A percentile compares a stretch with the other conserved stretches of the same genome.
Evolutionary conservation across 176 grass and related monocot species (phyloP).

Genomic region (Carex parvula): DNA sequence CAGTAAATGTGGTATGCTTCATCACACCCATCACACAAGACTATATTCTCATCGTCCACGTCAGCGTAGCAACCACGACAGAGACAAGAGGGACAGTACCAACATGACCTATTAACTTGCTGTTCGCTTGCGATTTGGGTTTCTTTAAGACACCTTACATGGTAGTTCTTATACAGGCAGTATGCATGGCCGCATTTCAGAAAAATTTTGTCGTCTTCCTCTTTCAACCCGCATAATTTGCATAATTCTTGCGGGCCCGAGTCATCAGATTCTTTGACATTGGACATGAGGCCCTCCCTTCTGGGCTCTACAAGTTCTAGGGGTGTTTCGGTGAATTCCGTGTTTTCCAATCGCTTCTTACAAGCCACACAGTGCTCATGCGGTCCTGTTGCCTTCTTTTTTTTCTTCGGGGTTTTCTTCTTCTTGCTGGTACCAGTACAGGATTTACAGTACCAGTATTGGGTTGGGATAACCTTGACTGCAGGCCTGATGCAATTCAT

Average conservation of each 20-base stretch:
- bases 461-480: slow-evolving; percentile 42
- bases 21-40: slow-evolving; percentile 83
- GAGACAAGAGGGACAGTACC: slow-evolving; percentile 96
- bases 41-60: slow-evolving; percentile 64
- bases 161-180: slow-evolving; percentile 81
- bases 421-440: slow-evolving; percentile 38
- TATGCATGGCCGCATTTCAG: slow-evolving; percentile 66
- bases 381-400: slow-evolving; percentile 29
- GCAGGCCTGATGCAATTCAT: slow-evolving; percentile 61
- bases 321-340: slow-evolving; percentile 19
- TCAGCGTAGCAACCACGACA: slow-evolving; percentile 71
- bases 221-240: slow-evolving; percentile 71
- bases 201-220: slow-evolving; percentile 82
- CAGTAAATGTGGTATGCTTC: slow-evolving; percentile 86
- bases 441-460: slow-evolving; percentile 62
- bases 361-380: slow-evolving; percentile 66
- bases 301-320: slow-evolving; percentile 31
- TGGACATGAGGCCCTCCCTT: slow-evolving; percentile 45
- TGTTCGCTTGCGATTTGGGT: slow-evolving; percentile 63
- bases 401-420: slow-evolving; percentile 22
- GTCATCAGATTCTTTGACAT: slow-evolving; percentile 46
- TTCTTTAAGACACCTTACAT: slow-evolving; percentile 72
- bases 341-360: slow-evolving; percentile 41
- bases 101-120: slow-evolving; percentile 58
- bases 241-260: slow-evolving; percentile 51